phyloP scores from a whole-genome alignment of 805 yeast species.

The Lipomyces mesembrius region DNA sequence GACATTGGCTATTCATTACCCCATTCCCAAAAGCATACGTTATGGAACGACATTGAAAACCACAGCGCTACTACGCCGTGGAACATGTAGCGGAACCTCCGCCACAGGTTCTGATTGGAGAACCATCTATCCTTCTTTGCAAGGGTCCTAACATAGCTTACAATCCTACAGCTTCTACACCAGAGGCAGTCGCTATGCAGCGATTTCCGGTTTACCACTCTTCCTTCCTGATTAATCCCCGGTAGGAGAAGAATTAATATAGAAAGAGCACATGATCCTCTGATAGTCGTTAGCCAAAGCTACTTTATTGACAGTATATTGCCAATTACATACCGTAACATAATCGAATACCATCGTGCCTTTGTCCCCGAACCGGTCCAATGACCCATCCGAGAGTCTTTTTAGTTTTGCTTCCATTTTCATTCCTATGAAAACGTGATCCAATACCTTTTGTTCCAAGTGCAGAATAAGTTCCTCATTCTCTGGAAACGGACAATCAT shows the following conservation, averaged over 20 bases:
- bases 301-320: background rate
- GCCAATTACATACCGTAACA: slow-evolving; percentile 3
- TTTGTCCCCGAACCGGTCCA: background rate
- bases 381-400: slow-evolving; percentile 5
- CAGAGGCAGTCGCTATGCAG: background rate
- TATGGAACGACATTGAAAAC: no score
- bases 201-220: no score
- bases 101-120: background rate
- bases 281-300: background rate
- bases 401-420: slow-evolving; percentile 7
- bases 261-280: slow-evolving; percentile 11
- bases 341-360: slow-evolving; percentile 9
- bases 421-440: slow-evolving; percentile 5
- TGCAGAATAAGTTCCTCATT: slow-evolving; percentile 1
- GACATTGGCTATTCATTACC: no score
- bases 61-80: no score
- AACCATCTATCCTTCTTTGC: background rate
- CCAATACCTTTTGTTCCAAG: slow-evolving; percentile 1
- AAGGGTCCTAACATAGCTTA: background rate
- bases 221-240: background rate
- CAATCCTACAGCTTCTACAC: background rate
- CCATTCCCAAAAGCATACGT: no score
- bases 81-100: no score
- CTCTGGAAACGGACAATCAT: slow-evolving; percentile 5
- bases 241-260: slow-evolving; percentile 2